Conservation (phyloP, 805 yeast species). For the Wickerhamiella sorbophila region DNA sequence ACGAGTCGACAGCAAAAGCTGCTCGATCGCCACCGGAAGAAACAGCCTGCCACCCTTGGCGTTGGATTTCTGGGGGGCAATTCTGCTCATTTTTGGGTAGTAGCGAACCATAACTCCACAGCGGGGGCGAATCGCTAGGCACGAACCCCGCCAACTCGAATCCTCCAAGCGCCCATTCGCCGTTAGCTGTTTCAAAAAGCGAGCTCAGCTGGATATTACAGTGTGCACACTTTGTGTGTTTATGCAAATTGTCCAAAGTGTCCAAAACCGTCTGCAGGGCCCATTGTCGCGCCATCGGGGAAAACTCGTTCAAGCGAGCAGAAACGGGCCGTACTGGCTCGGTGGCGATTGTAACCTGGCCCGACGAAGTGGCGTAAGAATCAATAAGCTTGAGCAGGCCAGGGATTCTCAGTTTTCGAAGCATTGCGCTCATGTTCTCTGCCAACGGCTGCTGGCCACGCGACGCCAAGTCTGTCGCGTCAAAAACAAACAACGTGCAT, state of each 20-base stretch:
- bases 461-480: conserved; percentile 28
- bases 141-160: conserved; percentile 50
- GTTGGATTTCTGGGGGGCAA: conserved; percentile 41
- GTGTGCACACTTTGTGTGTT: conserved; percentile 42
- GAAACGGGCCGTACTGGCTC: conserved; percentile 49
- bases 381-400: conserved; percentile 53
- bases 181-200: conserved; percentile 49
- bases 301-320: conserved; percentile 25
- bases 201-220: conserved; percentile 46
- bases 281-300: conserved; percentile 29
- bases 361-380: conserved; percentile 38
- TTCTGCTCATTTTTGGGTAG: conserved; percentile 24
- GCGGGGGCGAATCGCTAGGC: conserved; percentile 30
- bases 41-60: conserved; percentile 32
- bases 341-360: conserved; percentile 45
- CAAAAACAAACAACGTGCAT: conserved; percentile 56
- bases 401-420: conserved; percentile 51
- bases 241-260: conserved; percentile 44
- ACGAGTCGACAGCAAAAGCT: conserved; percentile 38
- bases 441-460: conserved; percentile 28
- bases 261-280: conserved; percentile 44
- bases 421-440: conserved; percentile 31
- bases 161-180: conserved; percentile 79
- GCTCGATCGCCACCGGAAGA: conserved; percentile 14
- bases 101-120: conserved; percentile 19